Evolutionary conservation across 2,329 filamentous ascomycete species (phyloP), one percentile per base, ranked within the genome.

Genomic region (Chaetoscypha palmicola): DNA sequence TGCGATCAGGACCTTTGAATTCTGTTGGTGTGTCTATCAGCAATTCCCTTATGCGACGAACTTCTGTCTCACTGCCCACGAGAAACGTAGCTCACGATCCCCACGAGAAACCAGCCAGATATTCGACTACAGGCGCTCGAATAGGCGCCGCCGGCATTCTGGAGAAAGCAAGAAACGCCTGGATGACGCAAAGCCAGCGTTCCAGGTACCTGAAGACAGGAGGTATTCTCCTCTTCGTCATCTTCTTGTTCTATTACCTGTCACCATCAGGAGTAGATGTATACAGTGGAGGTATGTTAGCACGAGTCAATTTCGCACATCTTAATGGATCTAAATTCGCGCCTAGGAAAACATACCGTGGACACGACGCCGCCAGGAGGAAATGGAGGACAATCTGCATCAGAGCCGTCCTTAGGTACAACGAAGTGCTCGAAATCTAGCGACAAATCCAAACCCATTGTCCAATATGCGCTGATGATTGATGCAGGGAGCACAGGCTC

Each of bases 391-490:
- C 77, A 82, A 59, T 61, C 63, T 1, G 71, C 76, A 24, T 65
- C 72, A 40, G 79, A 86, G 58, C 70, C 74, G 20, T 77, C 80
- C 7, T 75, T 81, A 58, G 77, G 77, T 54, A 81, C 85, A 52
- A 73, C 77, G 33, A 84, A 79, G 68, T 98, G 92, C 74, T 80
- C 81, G 47, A 86, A 82, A 62, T 88, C 92, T 32, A 82, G 77
- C 68, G 87, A 88, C 58, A 81, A 85, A 60, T 83, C 88, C 53
- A 97, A 96, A 70, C 91, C 92, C 38, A 79, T 98, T 54, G 83
- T 96, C 50, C 92, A 98, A 64, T 98, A 97, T 70, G 94, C 92
- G 49, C 77, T 97, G 60, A 98, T 98, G 92, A 87, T 98, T 61
- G 92, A 98, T 67, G 92, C 92, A 37, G 92, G 92, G 58, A 97